These are phyloP conservation scores for Cryphonectria nitschkei DNA, from an alignment of 2,329 filamentous ascomycete species.

Conservation along the genomic window DNA sequence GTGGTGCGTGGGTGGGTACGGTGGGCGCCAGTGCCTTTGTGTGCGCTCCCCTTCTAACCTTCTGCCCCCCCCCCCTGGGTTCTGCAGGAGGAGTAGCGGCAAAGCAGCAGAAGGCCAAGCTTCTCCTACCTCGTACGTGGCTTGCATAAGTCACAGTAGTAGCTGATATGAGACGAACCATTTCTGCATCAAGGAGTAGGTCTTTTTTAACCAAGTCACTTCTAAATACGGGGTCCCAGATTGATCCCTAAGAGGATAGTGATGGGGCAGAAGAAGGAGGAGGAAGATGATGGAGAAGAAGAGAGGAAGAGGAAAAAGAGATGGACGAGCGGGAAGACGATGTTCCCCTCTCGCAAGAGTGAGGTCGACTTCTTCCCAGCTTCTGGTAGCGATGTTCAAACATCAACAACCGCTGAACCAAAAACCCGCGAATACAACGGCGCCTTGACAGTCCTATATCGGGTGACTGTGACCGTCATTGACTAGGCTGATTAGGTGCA, in stretches of 20 bases:
- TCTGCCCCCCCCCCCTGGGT: slow-evolving; percentile 11
- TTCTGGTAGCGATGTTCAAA: slow-evolving; percentile 5
- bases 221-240: neutral
- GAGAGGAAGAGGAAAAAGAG: too few species aligned
- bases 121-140: neutral
- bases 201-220: neutral
- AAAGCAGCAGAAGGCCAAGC: neutral
- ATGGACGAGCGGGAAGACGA: too few species aligned
- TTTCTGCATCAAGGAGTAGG: neutral
- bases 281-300: neutral
- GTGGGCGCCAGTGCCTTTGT: neutral
- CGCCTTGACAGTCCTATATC: slow-evolving; percentile 4
- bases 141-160: neutral
- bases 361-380: neutral
- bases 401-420: neutral
- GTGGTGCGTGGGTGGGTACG: neutral
- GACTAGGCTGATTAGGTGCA: slow-evolving; percentile 12
- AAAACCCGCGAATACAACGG: neutral
- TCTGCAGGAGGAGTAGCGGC: slow-evolving; percentile 7
- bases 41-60: too few species aligned
- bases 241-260: neutral
- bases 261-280: neutral
- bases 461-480: neutral
- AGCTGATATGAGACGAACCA: slow-evolving; percentile 16
- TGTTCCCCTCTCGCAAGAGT: neutral